phyloP scores from a whole-genome alignment of 345 rosid species.

The Arabis alpina region DNA sequence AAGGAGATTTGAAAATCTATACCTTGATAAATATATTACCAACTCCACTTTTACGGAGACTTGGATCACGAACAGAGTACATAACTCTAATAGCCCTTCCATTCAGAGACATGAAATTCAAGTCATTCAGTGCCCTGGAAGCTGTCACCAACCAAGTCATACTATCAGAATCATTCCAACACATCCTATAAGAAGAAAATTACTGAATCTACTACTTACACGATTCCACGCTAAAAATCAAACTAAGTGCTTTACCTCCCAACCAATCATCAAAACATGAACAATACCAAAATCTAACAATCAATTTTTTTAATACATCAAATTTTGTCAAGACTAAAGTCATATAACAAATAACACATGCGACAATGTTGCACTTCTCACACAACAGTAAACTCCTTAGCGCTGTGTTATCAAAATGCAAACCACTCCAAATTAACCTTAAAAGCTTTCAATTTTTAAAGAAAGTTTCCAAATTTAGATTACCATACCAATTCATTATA shows the following conservation, averaged over 20 bases:
- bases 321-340: neutral
- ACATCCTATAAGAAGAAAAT: neutral
- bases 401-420: too few species aligned
- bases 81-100: slow-evolving; percentile 74
- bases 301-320: neutral
- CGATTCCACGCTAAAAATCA: neutral
- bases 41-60: slow-evolving; percentile 84
- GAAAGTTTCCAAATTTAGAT: neutral
- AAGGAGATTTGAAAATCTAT: neutral
- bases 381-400: too few species aligned
- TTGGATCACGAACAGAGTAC: slow-evolving; percentile 95
- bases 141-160: slow-evolving; percentile 52
- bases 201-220: neutral
- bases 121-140: slow-evolving; percentile 74
- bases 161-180: neutral
- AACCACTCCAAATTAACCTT: neutral
- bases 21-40: slow-evolving; percentile 96
- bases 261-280: slow-evolving; percentile 1
- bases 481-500: neutral
- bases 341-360: neutral
- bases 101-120: slow-evolving; percentile 77
- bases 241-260: neutral
- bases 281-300: neutral
- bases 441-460: slow-evolving; percentile 1
- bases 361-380: too few species aligned